Base-by-base conservation (phyloP, 2,329 filamentous ascomycete genomes). In the Aschersonia sp. region DNA sequence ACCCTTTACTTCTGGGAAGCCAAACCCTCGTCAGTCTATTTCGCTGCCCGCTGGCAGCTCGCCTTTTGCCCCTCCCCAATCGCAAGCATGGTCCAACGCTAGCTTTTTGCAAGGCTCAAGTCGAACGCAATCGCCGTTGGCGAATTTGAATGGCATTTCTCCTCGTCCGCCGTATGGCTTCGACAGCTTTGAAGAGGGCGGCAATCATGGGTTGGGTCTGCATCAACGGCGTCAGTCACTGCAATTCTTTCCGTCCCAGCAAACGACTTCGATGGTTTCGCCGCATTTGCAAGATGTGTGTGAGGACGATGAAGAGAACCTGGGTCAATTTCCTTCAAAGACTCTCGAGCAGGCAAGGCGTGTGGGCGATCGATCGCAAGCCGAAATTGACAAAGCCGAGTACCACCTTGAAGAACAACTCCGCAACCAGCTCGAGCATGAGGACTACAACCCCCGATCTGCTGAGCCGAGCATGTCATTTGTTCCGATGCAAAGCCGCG, bases 371-470 rank as follows among this genome's bases (percentile, higher is more conserved):
- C 89, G 89, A 55, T 73, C 94, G 30, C 88, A 95, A 61, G 83
- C 82, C 52, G 88, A 92, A 55, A 83, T 94, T 48, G 84, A 92
- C 45, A 85, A 89, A 58, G 83, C 85, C 4, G 86, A 94, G 57
- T 91, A 92, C 58, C 86, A 91, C 56, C 65, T 92, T 51, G 85
- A 89, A 59, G 80, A 89, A 59, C 81, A 86, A 51, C 80, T 89
- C 52, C 80, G 86, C 46, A 81, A 84, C 47, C 83, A 91, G 57
- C 71, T 91, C 45, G 84, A 89, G 51, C 83, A 89, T 54, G 82
- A 85, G 48, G 84, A 87, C 54, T 84, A 86, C 58, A 85, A 80
- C 56, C 82, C 82, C 2, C 79, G 81, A 30, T 52, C 50, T 44
- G 51, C 53, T 40, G 55, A 53, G 29, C 53, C 58, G 32, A 52